A percentile compares a stretch with the other conserved stretches of the same genome.
Conservation (phyloP, 805 yeast species). For the Naumovozyma baii region DNA sequence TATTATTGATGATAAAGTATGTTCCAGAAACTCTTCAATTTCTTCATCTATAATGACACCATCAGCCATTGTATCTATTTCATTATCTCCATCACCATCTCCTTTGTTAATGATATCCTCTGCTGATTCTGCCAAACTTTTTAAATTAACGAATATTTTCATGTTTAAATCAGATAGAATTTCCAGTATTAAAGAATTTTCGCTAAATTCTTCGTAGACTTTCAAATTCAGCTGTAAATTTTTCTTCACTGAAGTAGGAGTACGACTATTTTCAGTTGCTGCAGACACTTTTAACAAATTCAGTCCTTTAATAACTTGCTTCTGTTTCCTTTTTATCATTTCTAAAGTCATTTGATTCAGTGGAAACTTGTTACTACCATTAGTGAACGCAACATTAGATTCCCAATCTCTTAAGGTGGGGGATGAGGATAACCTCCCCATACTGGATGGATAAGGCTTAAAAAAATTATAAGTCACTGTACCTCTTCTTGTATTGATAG, state of each 20-base stretch:
- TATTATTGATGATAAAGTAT: conserved; percentile 14
- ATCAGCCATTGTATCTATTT: neutral
- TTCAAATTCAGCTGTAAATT: conserved; percentile 18
- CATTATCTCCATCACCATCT: neutral
- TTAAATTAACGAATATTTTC: conserved; percentile 20
- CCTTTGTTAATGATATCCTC: neutral
- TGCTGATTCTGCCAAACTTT: conserved; percentile 8
- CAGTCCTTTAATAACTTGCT: neutral
- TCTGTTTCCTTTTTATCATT: conserved; percentile 9
- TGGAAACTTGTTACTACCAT: conserved; percentile 13
- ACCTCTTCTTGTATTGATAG: neutral
- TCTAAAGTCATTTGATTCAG: conserved; percentile 16
- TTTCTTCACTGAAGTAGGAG: conserved; percentile 1
- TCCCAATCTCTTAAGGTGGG: neutral
- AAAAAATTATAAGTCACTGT: neutral
- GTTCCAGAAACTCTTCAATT: conserved; percentile 20
- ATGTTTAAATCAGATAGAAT: conserved; percentile 22
- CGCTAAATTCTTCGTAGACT: conserved; percentile 20
- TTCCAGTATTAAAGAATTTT: conserved; percentile 14
- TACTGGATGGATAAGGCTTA: neutral
- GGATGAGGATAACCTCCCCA: neutral
- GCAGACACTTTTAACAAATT: neutral
- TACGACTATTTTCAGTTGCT: neutral
- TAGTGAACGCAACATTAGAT: conserved; percentile 3
- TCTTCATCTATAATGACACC: conserved; percentile 10